Percentiles rank a stretch among this genome's conserved stretches.
phyloP scores from a whole-genome alignment of 176 grass and related monocot species.

The Hyparrhenia diplandra region DNA sequence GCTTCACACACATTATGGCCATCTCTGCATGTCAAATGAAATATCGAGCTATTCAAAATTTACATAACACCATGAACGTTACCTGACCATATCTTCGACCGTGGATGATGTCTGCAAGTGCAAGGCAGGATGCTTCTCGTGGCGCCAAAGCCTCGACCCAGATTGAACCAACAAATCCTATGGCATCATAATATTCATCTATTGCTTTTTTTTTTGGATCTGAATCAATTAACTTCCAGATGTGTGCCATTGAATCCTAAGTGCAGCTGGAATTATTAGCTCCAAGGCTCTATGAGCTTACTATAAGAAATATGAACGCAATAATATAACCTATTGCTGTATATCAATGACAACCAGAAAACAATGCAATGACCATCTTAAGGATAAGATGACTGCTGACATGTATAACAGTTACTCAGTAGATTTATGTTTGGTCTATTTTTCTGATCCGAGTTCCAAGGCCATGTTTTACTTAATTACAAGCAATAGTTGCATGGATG shows the following conservation, averaged over 20 bases:
- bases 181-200: conserved; percentile 86
- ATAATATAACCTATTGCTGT: background rate
- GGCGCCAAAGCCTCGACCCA: conserved; percentile 96
- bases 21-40: background rate
- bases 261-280: conserved; percentile 17
- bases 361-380: no score
- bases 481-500: background rate
- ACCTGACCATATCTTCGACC: conserved; percentile 90
- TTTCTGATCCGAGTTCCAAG: conserved; percentile 1
- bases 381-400: background rate
- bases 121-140: conserved; percentile 96
- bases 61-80: conserved; percentile 6
- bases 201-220: conserved; percentile 93
- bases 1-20: no score
- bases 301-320: conserved; percentile 3
- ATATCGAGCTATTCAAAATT: conserved; percentile 18
- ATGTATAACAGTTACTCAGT: background rate
- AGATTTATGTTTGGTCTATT: background rate
- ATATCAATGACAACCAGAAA: no score
- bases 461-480: background rate
- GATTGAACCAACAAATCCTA: conserved; percentile 92
- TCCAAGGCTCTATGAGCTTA: conserved; percentile 2
- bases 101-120: conserved; percentile 96
- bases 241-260: conserved; percentile 97
- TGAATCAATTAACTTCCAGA: conserved; percentile 94